phyloP scores from a whole-genome alignment of 169 alveolate genomes.

The Plasmodium sp. region DNA sequence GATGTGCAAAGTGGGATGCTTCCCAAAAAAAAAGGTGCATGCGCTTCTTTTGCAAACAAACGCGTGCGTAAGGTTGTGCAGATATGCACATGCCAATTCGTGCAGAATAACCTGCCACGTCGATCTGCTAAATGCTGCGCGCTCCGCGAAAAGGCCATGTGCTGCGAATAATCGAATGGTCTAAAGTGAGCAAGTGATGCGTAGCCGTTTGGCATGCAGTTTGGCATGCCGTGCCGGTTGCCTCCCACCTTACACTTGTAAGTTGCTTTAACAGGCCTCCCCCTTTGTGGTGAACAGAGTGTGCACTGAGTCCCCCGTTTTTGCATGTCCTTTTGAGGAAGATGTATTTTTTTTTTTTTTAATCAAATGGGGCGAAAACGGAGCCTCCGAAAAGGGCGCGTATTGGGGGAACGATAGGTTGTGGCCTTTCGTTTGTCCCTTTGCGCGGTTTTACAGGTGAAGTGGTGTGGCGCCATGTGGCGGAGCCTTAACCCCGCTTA shows the following conservation, averaged over 20 bases:
- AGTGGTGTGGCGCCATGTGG: no score
- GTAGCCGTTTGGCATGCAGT: neutral
- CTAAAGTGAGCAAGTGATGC: neutral
- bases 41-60: conserved; percentile 3
- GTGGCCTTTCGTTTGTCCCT: neutral
- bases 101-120: neutral
- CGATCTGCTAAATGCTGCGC: neutral
- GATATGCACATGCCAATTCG: neutral
- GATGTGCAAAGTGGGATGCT: neutral
- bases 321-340: neutral
- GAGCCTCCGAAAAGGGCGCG: neutral
- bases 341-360: neutral
- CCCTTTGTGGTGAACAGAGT: neutral
- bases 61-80: neutral
- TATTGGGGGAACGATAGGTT: neutral
- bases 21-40: conserved; percentile 8
- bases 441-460: neutral
- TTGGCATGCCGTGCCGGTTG: neutral
- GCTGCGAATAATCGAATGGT: neutral
- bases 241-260: neutral
- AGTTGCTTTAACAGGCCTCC: neutral
- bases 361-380: neutral
- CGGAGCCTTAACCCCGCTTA: neutral
- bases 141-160: neutral
- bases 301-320: neutral